Evolutionary conservation across 2,329 filamentous ascomycete species (phyloP).

Genomic region (Aspergillus carbonarius): DNA sequence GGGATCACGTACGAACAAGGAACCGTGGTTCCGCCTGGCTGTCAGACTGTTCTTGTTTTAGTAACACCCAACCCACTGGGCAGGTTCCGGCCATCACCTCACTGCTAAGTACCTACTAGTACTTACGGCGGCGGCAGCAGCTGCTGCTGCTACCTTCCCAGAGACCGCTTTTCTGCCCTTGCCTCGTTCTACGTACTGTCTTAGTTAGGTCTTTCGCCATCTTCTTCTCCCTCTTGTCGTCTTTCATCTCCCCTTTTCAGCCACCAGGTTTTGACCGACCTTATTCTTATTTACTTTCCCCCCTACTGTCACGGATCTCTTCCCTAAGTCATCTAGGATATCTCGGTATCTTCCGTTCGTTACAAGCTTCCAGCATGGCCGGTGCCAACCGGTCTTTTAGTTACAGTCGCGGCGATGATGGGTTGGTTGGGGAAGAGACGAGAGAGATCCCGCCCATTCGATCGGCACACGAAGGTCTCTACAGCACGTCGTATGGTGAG

Average conservation of each 20-base stretch:
- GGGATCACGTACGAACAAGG: neutral
- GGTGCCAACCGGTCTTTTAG: slow-evolving; percentile 23
- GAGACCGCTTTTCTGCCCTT: neutral
- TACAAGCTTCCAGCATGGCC: slow-evolving; percentile 17
- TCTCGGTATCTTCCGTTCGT: neutral
- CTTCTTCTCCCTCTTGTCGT: neutral
- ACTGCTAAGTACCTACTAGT: neutral
- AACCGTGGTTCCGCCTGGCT: neutral
- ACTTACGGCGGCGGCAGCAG: neutral
- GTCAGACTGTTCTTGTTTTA: slow-evolving; percentile 2
- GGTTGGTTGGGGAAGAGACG: neutral
- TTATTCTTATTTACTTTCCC: neutral
- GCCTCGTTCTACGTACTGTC: neutral
- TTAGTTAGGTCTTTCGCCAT: neutral
- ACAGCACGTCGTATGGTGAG: slow-evolving; percentile 11
- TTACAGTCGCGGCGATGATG: slow-evolving; percentile 22
- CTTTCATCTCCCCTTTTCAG: neutral
- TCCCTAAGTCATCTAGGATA: neutral
- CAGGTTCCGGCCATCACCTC: neutral
- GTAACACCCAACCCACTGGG: neutral
- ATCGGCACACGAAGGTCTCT: neutral
- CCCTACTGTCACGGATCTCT: neutral
- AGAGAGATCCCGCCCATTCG: neutral
- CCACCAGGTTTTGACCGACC: neutral
- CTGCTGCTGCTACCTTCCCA: neutral